Base-by-base conservation (phyloP, 345 rosid genomes). In the Punica granatum region DNA sequence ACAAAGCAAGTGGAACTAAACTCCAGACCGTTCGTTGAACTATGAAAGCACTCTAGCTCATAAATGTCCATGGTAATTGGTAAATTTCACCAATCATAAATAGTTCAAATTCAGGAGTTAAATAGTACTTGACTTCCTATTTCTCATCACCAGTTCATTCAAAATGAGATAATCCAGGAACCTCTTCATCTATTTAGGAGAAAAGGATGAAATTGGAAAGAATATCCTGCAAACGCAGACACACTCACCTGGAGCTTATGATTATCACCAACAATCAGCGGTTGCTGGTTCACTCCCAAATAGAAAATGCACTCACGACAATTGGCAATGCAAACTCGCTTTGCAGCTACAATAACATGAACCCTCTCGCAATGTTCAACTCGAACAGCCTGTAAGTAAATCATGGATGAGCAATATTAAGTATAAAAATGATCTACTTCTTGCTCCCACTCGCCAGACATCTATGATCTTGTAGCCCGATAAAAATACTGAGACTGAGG, bases 351-450 rank as follows among this genome's bases (percentile, higher is more conserved):
- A 73, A 92, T 88, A 70, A 95, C 90, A 86, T 95, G 99, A 73
- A 95, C 99, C 73, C 99, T 86, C 76, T 95, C 99, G 68, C 99
- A 95, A 71, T 95, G 99, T 72, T 95, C 99, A 75, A 95, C 78
- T 83, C 89, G 85, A 43, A 92, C 80, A 63, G 97, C 92, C 99
- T 95, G 88, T 32, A 56, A 28, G 34, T 76, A 69, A 59, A 74
- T 25, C 31, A 46, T 49, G 54, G 21, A 23, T 44, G 8, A 59
- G 25, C 26, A 23, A 31, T 25, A 39, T 32, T 43, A 5, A 54
- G 3, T 12, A 35, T 11, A 33, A 21, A 33, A 6, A 65, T 28
- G 15, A 31, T 14, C 19, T n/a, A 51, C 21, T 48, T 19, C 54
- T 48, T 25, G 21, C 54, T 19, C 53, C n/a, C 19, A 25, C 10